Percentiles rank a stretch among this genome's conserved stretches.
Evolutionary conservation across 1,139 yeast genomes (phyloP).

Genomic region (Lodderomyces jiufengensis): DNA sequence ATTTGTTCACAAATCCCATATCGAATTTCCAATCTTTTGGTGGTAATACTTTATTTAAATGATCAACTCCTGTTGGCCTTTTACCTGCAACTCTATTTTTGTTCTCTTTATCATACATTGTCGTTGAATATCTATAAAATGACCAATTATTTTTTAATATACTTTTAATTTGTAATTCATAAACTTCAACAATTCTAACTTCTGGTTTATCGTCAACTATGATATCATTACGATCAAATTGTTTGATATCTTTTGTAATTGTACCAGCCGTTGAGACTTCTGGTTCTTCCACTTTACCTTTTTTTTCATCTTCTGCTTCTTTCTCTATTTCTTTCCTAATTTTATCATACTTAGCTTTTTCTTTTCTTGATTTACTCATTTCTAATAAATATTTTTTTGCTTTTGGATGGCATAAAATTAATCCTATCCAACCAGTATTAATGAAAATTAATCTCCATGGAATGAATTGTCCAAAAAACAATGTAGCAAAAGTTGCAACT

Average conservation of each 20-base stretch:
- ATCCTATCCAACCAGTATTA: conserved; percentile 50
- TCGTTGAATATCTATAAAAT: conserved; percentile 30
- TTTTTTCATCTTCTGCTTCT: not conserved
- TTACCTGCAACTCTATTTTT: conserved; percentile 52
- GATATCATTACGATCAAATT: conserved; percentile 46
- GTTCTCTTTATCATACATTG: conserved; percentile 52
- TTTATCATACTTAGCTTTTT: conserved; percentile 1
- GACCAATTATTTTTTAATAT: conserved; percentile 60
- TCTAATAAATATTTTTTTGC: conserved; percentile 33
- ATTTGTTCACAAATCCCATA: conserved; percentile 47
- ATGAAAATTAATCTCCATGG: conserved; percentile 65
- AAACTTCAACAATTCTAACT: conserved; percentile 62
- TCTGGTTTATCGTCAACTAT: conserved; percentile 70
- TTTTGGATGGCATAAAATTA: conserved; percentile 56
- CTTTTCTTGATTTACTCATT: conserved; percentile 13
- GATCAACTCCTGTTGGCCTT: conserved; percentile 61
- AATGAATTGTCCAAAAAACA: conserved; percentile 57
- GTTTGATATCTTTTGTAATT: conserved; percentile 4
- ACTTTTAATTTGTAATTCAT: conserved; percentile 68
- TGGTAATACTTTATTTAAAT: conserved; percentile 55
- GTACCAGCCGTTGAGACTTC: conserved; percentile 3
- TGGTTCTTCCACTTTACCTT: not conserved
- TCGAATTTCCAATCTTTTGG: conserved; percentile 78
- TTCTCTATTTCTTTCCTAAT: not conserved
- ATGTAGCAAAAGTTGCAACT: conserved; percentile 30